These are phyloP conservation scores for Entelexis paramagnoliae DNA, from an alignment of 1,139 yeast species.

Conservation along the genomic window DNA sequence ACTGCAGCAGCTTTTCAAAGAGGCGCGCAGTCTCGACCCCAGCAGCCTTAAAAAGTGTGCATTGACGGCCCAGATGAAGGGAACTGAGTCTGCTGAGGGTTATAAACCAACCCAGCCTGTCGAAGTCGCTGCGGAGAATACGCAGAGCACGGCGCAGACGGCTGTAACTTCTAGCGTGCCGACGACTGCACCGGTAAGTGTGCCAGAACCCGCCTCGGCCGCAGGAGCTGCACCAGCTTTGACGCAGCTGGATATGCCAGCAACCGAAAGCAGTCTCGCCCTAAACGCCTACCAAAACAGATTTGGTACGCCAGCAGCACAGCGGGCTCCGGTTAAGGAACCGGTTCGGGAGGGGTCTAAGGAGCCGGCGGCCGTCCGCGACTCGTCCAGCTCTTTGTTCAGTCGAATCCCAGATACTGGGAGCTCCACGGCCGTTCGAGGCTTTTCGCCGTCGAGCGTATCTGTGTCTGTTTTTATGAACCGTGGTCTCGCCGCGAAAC, in stretches of 20 bases:
- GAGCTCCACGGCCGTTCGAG: constrained; percentile 37
- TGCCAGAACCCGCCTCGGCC: no score
- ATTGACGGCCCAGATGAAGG: background rate
- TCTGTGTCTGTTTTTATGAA: constrained; percentile 27
- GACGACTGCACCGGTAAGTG: background rate
- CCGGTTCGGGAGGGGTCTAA: background rate
- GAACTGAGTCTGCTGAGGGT: background rate
- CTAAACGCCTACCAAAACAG: background rate
- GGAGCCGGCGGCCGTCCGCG: background rate
- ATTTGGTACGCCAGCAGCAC: background rate
- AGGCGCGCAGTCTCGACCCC: constrained; percentile 1
- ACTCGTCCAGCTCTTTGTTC: background rate
- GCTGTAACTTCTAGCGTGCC: no score
- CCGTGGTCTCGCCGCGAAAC: background rate
- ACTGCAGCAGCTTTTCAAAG: constrained; percentile 15
- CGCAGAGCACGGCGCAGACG: no score
- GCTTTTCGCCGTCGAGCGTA: constrained; percentile 38
- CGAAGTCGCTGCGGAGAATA: no score
- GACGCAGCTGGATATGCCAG: background rate
- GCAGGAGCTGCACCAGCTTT: no score
- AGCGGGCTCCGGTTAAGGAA: background rate
- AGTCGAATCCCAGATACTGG: background rate
- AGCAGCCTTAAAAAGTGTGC: background rate
- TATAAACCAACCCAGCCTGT: no score
- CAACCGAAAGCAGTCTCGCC: background rate